These are phyloP conservation scores for Hypericum androsaemum DNA, from an alignment of 345 rosid genomes.

Conservation along the genomic window DNA sequence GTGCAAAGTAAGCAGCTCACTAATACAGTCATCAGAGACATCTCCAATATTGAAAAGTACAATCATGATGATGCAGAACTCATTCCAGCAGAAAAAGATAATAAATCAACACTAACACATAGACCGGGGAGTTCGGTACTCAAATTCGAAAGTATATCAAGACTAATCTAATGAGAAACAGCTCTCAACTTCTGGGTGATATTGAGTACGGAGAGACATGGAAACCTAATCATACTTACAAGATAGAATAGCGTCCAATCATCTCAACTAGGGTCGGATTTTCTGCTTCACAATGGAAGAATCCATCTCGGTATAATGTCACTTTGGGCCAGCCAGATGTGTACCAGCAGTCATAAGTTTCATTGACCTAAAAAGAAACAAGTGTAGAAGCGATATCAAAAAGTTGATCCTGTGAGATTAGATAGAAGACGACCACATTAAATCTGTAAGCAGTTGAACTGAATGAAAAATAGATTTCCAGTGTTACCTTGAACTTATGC, in stretches of 20 bases:
- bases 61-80: no score
- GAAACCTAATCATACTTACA: slow-evolving; percentile 40
- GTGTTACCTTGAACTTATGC: slow-evolving; percentile 64
- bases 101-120: no score
- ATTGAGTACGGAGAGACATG: background rate
- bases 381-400: background rate
- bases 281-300: slow-evolving; percentile 61
- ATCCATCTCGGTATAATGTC: slow-evolving; percentile 52
- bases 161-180: no score
- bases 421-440: background rate
- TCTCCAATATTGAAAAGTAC: no score
- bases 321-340: slow-evolving; percentile 50
- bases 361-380: slow-evolving; percentile 51
- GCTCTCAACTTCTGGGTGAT: background rate
- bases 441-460: background rate
- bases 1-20: no score
- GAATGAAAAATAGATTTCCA: slow-evolving; percentile 6
- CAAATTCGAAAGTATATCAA: no score
- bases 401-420: background rate
- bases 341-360: slow-evolving; percentile 92
- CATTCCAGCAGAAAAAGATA: no score
- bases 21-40: no score
- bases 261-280: slow-evolving; percentile 54
- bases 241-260: slow-evolving; percentile 33
- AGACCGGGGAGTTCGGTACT: no score